Conservation (phyloP, 169 alveolate species). For the Plasmodium coatneyi region DNA sequence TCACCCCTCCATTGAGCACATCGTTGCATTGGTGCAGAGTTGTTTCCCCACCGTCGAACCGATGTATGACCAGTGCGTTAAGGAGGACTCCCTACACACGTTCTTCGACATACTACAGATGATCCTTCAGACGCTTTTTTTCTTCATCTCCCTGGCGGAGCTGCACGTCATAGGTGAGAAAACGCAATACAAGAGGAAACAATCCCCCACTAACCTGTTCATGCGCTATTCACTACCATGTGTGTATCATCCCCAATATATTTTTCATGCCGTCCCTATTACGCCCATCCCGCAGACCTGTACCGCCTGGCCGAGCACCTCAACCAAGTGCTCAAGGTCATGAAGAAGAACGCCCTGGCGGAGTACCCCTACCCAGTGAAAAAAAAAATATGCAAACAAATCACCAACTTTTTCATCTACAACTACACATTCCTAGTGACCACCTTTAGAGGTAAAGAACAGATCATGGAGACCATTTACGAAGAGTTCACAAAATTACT, state of each 20-base stretch:
- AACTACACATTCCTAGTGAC: slow-evolving; percentile 8
- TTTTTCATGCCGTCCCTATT: too few relatives aligned
- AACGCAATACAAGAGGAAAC: neutral
- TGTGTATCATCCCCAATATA: neutral
- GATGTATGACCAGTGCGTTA: neutral
- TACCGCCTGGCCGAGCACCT: neutral
- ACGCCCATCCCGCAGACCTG: slow-evolving; percentile 22
- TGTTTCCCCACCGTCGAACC: slow-evolving; percentile 12
- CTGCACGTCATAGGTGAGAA: slow-evolving; percentile 27
- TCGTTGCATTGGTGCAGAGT: neutral
- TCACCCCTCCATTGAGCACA: neutral
- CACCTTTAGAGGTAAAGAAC: neutral
- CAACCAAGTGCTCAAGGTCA: neutral
- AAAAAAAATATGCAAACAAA: slow-evolving; percentile 9
- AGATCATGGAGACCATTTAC: slow-evolving; percentile 17
- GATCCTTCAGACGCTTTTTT: neutral
- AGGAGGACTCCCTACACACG: neutral
- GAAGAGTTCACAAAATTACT: slow-evolving; percentile 8
- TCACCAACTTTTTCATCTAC: slow-evolving; percentile 32
- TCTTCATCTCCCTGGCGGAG: slow-evolving; percentile 30
- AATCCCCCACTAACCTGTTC: neutral
- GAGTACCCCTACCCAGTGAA: slow-evolving; percentile 19
- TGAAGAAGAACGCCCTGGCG: slow-evolving; percentile 27
- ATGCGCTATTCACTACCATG: neutral
- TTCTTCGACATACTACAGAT: slow-evolving; percentile 36